phyloP scores from a whole-genome alignment of 164 flowering plant species.

The Nymphaea colorata region DNA sequence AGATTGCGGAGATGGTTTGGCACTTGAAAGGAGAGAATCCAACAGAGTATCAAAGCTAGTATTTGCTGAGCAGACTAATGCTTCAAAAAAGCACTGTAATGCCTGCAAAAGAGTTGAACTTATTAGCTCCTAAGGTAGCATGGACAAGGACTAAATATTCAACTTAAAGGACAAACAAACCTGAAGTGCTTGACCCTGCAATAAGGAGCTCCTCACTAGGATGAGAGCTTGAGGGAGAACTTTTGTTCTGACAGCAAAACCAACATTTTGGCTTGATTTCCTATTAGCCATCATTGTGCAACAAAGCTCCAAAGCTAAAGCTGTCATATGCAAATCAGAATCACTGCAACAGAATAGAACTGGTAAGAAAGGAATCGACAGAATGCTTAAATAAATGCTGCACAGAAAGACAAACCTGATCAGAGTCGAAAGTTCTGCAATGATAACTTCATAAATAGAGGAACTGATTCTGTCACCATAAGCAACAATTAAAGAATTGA shows the following conservation, averaged over 20 bases:
- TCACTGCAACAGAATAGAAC: constrained; percentile 43
- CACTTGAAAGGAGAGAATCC: constrained; percentile 91
- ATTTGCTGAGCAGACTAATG: constrained; percentile 73
- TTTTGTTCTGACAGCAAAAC: constrained; percentile 68
- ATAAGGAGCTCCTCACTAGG: constrained; percentile 77
- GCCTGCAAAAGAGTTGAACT: constrained; percentile 45
- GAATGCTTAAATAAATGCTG: background rate
- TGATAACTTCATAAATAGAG: constrained; percentile 84
- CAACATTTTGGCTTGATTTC: constrained; percentile 57
- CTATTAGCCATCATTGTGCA: constrained; percentile 89
- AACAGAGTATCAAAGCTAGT: constrained; percentile 82
- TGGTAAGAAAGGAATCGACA: background rate
- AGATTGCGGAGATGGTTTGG: constrained; percentile 80
- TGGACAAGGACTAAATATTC: background rate
- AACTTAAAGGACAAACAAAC: constrained; percentile 19
- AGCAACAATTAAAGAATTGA: constrained; percentile 81
- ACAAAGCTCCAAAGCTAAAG: constrained; percentile 94
- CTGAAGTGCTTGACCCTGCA: constrained; percentile 95
- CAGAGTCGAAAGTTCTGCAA: constrained; percentile 79
- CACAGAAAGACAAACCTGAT: constrained; percentile 46
- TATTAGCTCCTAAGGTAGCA: background rate
- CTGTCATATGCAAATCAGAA: constrained; percentile 95
- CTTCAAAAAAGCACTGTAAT: constrained; percentile 70
- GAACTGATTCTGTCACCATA: constrained; percentile 91
- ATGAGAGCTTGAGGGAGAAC: constrained; percentile 94